These are phyloP conservation scores for Echria macrotheca DNA, from an alignment of 495 filamentous ascomycete species.

Conservation along the genomic window DNA sequence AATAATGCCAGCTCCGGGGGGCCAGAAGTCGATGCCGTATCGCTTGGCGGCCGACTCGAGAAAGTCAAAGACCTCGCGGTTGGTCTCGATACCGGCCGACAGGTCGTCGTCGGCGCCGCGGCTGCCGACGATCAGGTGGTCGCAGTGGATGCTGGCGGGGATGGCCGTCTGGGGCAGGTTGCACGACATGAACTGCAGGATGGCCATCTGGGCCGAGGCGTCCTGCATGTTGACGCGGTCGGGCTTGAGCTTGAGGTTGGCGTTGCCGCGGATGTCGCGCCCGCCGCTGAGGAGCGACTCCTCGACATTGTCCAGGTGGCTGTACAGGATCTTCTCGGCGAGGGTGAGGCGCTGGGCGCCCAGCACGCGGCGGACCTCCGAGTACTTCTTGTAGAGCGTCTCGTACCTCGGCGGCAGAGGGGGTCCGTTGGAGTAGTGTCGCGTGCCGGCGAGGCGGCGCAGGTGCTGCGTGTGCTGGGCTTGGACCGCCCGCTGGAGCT, in stretches of 20 bases:
- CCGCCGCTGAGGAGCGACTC: conserved; percentile 83
- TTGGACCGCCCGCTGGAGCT: conserved; percentile 24
- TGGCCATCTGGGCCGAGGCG: conserved; percentile 95
- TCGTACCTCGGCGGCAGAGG: conserved; percentile 42
- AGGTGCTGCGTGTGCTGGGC: conserved; percentile 23
- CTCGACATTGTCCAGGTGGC: conserved; percentile 81
- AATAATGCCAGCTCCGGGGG: conserved; percentile 97
- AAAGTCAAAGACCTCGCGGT: conserved; percentile 97
- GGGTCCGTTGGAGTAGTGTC: conserved; percentile 20
- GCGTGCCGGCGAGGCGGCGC: conserved; percentile 14
- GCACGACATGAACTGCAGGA: conserved; percentile 98
- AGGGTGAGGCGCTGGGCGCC: conserved; percentile 70
- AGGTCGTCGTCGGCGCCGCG: conserved; percentile 85
- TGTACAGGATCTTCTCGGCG: conserved; percentile 96
- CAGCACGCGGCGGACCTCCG: conserved; percentile 64
- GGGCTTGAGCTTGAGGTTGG: conserved; percentile 95
- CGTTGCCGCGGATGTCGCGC: conserved; percentile 71
- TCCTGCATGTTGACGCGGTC: conserved; percentile 99
- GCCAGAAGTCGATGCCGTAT: conserved; percentile 99
- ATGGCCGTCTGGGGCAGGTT: conserved; percentile 87
- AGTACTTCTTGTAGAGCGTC: conserved; percentile 41
- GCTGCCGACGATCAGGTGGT: conserved; percentile 97
- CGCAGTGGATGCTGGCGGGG: conserved; percentile 95
- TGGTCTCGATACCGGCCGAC: conserved; percentile 78
- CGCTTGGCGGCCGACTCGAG: conserved; percentile 89